phyloP scores from a whole-genome alignment of 306 rosid species.

The Prosopis cineraria region DNA sequence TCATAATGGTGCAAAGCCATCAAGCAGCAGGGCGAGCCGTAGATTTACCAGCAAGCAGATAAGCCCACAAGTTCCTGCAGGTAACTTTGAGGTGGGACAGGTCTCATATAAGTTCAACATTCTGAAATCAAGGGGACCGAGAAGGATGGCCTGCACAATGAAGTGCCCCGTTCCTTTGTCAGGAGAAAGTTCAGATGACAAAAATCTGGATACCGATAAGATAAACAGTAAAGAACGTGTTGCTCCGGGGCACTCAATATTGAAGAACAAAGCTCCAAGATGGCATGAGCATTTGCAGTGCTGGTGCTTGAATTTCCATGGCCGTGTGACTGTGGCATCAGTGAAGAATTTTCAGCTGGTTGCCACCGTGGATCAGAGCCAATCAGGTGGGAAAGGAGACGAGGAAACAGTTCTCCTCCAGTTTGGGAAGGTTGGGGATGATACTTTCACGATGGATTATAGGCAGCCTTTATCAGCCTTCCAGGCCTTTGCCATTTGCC shows the following conservation, averaged over 20 bases:
- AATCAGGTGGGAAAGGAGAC: conserved; percentile 88
- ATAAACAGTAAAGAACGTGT: conserved; percentile 42
- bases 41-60: conserved; percentile 97
- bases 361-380: conserved; percentile 84
- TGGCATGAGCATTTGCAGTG: conserved; percentile 97
- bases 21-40: conserved; percentile 71
- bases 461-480: conserved; percentile 94
- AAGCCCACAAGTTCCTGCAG: conserved; percentile 95
- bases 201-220: conserved; percentile 34
- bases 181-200: conserved; percentile 47
- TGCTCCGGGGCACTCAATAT: conserved; percentile 54
- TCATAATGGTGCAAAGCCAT: conserved; percentile 89
- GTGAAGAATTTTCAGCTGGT: conserved; percentile 97
- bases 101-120: conserved; percentile 94
- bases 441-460: conserved; percentile 94
- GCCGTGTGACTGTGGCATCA: conserved; percentile 92
- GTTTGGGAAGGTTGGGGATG: conserved; percentile 94
- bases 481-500: conserved; percentile 97
- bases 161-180: conserved; percentile 59
- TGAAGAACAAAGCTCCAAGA: conserved; percentile 96
- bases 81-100: conserved; percentile 89
- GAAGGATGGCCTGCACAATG: conserved; percentile 86
- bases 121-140: conserved; percentile 95
- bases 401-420: conserved; percentile 90
- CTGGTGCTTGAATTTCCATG: conserved; percentile 99